Evolutionary conservation across 768 basidiomycete species (phyloP).

Genomic region (Tulasnella sp.): DNA sequence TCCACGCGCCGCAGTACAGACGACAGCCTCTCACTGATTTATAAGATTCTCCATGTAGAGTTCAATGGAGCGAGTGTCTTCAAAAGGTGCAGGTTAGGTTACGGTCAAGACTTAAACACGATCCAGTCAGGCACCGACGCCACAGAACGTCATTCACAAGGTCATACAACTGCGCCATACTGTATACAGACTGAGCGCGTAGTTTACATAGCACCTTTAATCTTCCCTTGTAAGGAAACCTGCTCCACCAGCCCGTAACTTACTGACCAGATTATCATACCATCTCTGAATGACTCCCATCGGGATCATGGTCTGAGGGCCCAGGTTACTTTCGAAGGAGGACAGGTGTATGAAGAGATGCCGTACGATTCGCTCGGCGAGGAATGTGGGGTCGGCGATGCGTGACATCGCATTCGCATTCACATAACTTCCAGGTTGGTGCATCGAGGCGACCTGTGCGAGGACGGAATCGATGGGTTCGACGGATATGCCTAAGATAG

Average conservation of each 20-base stretch:
- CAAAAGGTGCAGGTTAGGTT: not conserved
- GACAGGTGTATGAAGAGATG: conserved; percentile 67
- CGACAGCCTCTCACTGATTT: not conserved
- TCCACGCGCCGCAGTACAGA: not conserved
- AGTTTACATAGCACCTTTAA: not conserved
- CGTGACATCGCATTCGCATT: conserved; percentile 20
- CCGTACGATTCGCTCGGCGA: conserved; percentile 61
- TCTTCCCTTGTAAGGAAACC: conserved; percentile 44
- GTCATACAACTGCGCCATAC: no score
- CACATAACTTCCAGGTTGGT: conserved; percentile 23
- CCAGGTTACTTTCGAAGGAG: conserved; percentile 34
- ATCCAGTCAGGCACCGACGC: no score
- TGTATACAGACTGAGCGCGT: no score
- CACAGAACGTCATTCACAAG: no score
- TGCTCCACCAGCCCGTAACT: conserved; percentile 44
- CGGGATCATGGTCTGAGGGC: conserved; percentile 43
- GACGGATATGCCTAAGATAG: conserved; percentile 67
- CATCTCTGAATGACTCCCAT: conserved; percentile 54
- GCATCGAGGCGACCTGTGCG: conserved; percentile 42
- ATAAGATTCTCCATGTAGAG: conserved; percentile 2
- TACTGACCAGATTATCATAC: conserved; percentile 57
- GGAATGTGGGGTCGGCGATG: conserved; percentile 35
- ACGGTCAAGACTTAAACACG: not conserved
- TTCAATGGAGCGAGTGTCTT: not conserved
- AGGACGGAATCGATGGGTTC: conserved; percentile 59